Conservation (phyloP, 306 rosid species). For the Cucurbita maxima region DNA sequence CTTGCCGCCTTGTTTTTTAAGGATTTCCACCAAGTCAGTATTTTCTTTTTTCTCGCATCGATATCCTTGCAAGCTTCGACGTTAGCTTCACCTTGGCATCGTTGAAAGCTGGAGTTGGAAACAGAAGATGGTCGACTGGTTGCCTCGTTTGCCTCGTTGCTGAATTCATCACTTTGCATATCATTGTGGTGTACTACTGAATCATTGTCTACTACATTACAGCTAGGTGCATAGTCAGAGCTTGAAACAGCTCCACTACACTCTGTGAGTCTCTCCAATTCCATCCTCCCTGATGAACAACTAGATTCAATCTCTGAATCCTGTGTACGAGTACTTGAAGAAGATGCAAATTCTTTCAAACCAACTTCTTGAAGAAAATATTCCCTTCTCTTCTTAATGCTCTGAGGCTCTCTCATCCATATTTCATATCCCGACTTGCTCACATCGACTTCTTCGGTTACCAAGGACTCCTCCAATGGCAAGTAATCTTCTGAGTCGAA, state of each 20-base stretch:
- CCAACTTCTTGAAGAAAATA: conserved; percentile 47
- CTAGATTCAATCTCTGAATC: conserved; percentile 11
- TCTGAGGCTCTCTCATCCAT: conserved; percentile 63
- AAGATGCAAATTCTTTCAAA: conserved; percentile 18
- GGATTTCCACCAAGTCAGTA: conserved; percentile 44
- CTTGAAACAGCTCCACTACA: conserved; percentile 28
- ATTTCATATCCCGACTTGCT: conserved; percentile 26
- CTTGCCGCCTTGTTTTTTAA: conserved; percentile 20
- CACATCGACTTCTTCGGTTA: conserved; percentile 11
- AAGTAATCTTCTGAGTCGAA: conserved; percentile 55
- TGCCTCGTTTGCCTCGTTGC: conserved; percentile 7
- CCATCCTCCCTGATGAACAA: conserved; percentile 13
- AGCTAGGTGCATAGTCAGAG: conserved; percentile 5
- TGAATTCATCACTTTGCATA: conserved; percentile 6
- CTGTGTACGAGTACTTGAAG: conserved; percentile 13
- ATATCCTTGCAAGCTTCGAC: conserved; percentile 16
- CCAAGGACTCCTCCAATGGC: conserved; percentile 28
- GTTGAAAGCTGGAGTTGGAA: conserved; percentile 12
- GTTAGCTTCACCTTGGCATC: conserved; percentile 15
- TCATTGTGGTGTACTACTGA: conserved; percentile 5
- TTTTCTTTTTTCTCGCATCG: conserved; percentile 17
- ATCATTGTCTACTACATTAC: conserved; percentile 7
- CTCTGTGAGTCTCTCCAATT: conserved; percentile 31
- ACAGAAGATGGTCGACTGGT: conserved; percentile 3
- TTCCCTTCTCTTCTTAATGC: conserved; percentile 58